Evolutionary conservation across 202 grass and related monocot species (phyloP).

Genomic region (Digitaria exilis): DNA sequence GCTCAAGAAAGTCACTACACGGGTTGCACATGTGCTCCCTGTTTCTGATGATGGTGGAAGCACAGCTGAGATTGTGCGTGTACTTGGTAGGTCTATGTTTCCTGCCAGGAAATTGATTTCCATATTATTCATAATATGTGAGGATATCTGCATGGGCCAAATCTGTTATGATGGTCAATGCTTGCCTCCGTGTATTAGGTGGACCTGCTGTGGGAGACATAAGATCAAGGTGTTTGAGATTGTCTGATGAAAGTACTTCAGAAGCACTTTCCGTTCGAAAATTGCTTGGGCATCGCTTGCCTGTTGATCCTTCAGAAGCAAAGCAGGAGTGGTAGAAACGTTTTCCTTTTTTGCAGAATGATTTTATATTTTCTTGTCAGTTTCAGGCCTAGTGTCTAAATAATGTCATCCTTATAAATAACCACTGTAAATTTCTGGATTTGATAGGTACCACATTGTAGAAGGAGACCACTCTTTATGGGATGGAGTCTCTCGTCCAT

Average conservation of each 20-base stretch:
- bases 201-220: constrained; percentile 97
- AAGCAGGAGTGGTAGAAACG: constrained; percentile 75
- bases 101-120: background rate
- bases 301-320: constrained; percentile 77
- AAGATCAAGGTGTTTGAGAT: constrained; percentile 95
- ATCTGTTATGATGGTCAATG: constrained; percentile 5
- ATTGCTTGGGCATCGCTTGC: constrained; percentile 91
- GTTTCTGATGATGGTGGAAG: constrained; percentile 95
- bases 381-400: background rate
- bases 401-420: constrained; percentile 20
- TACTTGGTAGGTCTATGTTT: constrained; percentile 59
- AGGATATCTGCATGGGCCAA: background rate
- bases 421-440: constrained; percentile 29
- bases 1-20: constrained; percentile 70
- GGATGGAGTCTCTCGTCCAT: constrained; percentile 92
- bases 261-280: constrained; percentile 86
- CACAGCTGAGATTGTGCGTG: constrained; percentile 89
- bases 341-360: background rate
- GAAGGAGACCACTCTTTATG: constrained; percentile 91
- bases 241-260: constrained; percentile 94
- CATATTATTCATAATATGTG: constrained; percentile 1
- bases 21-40: constrained; percentile 72
- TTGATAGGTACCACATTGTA: constrained; percentile 80
- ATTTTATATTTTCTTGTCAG: background rate
- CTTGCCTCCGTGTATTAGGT: constrained; percentile 45